Percentiles rank a stretch among this genome's conserved stretches.
Evolutionary conservation across 192 early-diverging fungal genomes (phyloP).

Genomic region (Coemansia sp.): DNA sequence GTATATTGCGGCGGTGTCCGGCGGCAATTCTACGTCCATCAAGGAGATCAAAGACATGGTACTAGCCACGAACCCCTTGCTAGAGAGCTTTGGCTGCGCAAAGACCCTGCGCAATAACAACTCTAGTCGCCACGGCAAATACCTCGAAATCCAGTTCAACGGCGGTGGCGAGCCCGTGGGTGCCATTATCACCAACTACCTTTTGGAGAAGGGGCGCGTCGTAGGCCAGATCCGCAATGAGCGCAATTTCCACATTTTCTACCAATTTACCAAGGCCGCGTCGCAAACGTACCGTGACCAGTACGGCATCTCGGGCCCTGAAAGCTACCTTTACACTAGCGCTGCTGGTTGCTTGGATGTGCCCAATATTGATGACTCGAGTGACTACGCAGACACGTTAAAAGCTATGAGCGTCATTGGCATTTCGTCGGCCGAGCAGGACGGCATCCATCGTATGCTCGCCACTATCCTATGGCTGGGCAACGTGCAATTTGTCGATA

Average conservation of each 20-base stretch:
- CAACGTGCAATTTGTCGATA: conserved; percentile 88
- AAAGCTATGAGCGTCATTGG: conserved; percentile 95
- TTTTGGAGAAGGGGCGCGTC: conserved; percentile 96
- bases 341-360: conserved; percentile 76
- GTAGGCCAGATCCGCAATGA: conserved; percentile 92
- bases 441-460: conserved; percentile 87
- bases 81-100: conserved; percentile 99
- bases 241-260: conserved; percentile 98
- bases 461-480: conserved; percentile 96
- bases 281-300: conserved; percentile 68
- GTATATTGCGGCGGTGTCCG: conserved; percentile 96
- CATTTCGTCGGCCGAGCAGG: conserved; percentile 76
- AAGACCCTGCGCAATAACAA: conserved; percentile 99
- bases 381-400: conserved; percentile 85
- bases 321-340: conserved; percentile 76
- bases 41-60: conserved; percentile 98
- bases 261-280: conserved; percentile 84
- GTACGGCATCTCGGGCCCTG: conserved; percentile 71
- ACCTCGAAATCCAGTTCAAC: conserved; percentile 98
- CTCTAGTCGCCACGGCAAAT: conserved; percentile 98
- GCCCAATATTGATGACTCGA: conserved; percentile 88
- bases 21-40: conserved; percentile 69
- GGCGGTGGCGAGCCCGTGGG: conserved; percentile 90
- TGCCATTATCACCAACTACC: conserved; percentile 96
- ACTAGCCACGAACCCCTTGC: conserved; percentile 95